Evolutionary conservation across 768 basidiomycete species (phyloP).

Genomic region (Calvatia gigantea): DNA sequence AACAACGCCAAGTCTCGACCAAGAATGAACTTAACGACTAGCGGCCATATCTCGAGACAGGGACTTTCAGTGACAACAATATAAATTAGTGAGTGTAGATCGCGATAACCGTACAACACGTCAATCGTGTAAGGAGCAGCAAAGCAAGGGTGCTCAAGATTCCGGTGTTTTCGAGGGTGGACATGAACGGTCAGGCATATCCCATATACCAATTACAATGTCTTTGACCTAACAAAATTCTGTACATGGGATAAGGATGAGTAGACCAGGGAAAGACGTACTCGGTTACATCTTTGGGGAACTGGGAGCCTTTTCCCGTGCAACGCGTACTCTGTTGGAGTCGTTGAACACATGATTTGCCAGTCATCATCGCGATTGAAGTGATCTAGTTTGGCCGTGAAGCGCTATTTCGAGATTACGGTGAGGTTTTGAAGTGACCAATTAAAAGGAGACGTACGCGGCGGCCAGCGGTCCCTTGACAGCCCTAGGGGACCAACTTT

Average conservation of each 20-base stretch:
- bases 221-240: neutral
- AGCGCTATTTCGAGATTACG: neutral
- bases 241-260: neutral
- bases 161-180: neutral
- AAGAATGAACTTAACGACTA: too few relatives aligned
- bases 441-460: neutral
- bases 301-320: neutral
- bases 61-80: too few relatives aligned
- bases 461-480: neutral
- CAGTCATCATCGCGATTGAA: neutral
- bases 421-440: neutral
- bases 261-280: neutral
- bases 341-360: constrained; percentile 4
- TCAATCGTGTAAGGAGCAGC: too few relatives aligned
- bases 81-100: too few relatives aligned
- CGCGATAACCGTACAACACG: too few relatives aligned
- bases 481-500: neutral
- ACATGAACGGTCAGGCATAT: neutral
- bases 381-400: neutral
- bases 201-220: neutral
- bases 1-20: too few relatives aligned
- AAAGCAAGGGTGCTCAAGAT: neutral
- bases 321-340: neutral
- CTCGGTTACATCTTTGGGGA: neutral
- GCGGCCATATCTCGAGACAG: too few relatives aligned